phyloP scores from a whole-genome alignment of 78 protist species.

The Dictyostelium intermedium region DNA sequence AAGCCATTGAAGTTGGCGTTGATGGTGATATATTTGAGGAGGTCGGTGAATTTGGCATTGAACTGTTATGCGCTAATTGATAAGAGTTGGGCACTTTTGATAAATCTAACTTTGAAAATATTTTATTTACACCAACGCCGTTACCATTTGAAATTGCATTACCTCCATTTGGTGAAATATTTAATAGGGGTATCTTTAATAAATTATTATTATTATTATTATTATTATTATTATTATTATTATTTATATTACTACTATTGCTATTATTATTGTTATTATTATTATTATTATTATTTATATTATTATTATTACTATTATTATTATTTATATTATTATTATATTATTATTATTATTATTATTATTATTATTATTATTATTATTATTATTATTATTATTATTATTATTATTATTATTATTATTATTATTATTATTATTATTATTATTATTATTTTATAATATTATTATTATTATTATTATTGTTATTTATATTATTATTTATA shows the following conservation, averaged over 20 bases:
- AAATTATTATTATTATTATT: neutral
- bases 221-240: neutral
- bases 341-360: too few relatives aligned
- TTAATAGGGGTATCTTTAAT: neutral
- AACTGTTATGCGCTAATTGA: neutral
- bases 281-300: neutral
- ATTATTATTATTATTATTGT: too few relatives aligned
- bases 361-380: too few relatives aligned
- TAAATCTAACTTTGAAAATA: slow-evolving; percentile 7
- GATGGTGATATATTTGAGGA: neutral
- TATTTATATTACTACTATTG: neutral
- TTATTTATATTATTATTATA: neutral
- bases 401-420: too few relatives aligned
- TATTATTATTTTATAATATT: too few relatives aligned
- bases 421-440: too few relatives aligned
- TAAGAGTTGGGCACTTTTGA: neutral
- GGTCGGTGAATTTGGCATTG: neutral
- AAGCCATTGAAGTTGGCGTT: neutral
- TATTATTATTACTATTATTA: neutral
- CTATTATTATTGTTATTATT: neutral
- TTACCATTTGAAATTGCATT: neutral
- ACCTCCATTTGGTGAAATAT: neutral
- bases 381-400: too few relatives aligned
- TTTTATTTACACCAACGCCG: neutral
- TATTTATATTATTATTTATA: too few relatives aligned